Conservation (phyloP, 2,329 filamentous ascomycete species). For the Colletotrichum ledebouriae region DNA sequence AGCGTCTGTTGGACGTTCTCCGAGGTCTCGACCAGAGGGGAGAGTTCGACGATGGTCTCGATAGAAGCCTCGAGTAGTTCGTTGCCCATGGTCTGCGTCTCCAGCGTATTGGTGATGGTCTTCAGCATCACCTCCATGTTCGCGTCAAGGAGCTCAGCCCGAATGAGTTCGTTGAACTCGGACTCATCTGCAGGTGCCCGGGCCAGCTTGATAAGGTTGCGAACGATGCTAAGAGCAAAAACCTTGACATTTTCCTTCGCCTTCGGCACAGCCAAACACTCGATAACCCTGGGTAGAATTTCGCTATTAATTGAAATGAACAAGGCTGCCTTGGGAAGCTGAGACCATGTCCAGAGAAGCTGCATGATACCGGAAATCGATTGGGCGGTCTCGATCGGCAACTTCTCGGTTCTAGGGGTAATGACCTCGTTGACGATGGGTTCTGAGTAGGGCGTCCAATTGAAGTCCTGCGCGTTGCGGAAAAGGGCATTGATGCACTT, state of each 20-base stretch:
- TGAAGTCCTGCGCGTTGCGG: constrained; percentile 75
- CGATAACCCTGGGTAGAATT: constrained; percentile 78
- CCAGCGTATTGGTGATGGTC: constrained; percentile 77
- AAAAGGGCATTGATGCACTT: constrained; percentile 88
- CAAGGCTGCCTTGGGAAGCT: constrained; percentile 72
- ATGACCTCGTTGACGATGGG: constrained; percentile 82
- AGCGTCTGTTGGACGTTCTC: constrained; percentile 83
- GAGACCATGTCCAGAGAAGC: constrained; percentile 85
- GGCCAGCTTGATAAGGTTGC: constrained; percentile 74
- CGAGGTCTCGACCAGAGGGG: constrained; percentile 76
- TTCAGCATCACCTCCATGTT: constrained; percentile 73
- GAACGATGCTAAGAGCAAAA: constrained; percentile 82
- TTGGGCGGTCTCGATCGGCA: constrained; percentile 89
- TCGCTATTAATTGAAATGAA: constrained; percentile 75
- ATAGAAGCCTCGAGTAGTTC: constrained; percentile 85
- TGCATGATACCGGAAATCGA: constrained; percentile 86
- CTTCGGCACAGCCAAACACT: constrained; percentile 78
- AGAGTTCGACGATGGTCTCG: constrained; percentile 81
- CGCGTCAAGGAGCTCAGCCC: constrained; percentile 67
- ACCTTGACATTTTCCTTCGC: constrained; percentile 89
- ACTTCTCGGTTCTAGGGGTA: constrained; percentile 80
- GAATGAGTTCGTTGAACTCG: constrained; percentile 68
- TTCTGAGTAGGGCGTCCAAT: constrained; percentile 80
- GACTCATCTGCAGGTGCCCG: constrained; percentile 67
- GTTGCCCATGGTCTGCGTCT: constrained; percentile 72